Evolutionary conservation across 352 stramenopile genomes (phyloP), one percentile per base, ranked within the genome.

Genomic region (Pythium insidiosum): DNA sequence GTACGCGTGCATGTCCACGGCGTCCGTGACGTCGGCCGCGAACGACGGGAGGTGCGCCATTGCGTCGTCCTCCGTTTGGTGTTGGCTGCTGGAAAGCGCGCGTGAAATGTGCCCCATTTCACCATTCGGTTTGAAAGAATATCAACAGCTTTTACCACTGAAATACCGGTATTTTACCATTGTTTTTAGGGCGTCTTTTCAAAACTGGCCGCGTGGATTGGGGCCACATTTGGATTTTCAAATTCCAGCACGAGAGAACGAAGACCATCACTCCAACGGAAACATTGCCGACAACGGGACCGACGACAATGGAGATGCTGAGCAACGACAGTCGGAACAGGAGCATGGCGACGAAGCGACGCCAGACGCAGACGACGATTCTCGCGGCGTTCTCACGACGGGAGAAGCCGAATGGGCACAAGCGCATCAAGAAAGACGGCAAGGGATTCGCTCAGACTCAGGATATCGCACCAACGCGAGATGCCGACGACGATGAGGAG

Each of bases 1-100:
- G 39, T 73, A 56, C 52, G 58, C 69, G 38, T 61, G 70, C 38
- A 84, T 56, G 28, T 82, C 60, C 28, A 74, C 53, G 28, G 45
- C 37, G 6, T 50, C 22, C 25, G 70, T 66, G 53, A 65, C 49
- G 43, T 70, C 68, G 23, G 73, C 50, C 20, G 38, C 56, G 13
- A 43, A 56, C 3, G 65, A 66, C 25, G 58, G 49, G 41, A 63
- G 42, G 60, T 66, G 73, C 33, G 40, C 19, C 51, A 63, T 69
- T 43, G 26, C 31, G 18, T 31, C 46, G 44, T 47, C 47, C 30
- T 9, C 15, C 28, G 28, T 33, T 33, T n/a, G n/a, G n/a, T n/a
- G n/a, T n/a, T n/a, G n/a, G n/a, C n/a, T n/a, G n/a, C n/a, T n/a
- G n/a, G n/a, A n/a, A n/a, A n/a, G n/a, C n/a, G n/a, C n/a, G n/a